Conservation (phyloP, 768 basidiomycete genomes). For the Russula sp. region DNA sequence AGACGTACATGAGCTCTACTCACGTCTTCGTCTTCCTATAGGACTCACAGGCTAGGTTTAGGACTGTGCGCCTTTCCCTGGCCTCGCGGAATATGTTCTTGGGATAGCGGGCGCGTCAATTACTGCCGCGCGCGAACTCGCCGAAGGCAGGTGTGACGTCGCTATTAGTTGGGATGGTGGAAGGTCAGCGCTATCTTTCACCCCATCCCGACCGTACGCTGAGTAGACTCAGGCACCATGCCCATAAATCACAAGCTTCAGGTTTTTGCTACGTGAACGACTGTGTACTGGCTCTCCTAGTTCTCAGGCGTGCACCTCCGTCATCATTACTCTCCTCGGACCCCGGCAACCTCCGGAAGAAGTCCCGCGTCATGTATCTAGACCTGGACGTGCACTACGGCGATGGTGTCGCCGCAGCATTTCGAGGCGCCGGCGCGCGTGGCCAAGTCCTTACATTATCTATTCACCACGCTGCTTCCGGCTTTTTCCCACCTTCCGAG, state of each 20-base stretch:
- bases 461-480: conserved; percentile 74
- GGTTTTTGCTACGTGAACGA: conserved; percentile 97
- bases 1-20: conserved; percentile 38
- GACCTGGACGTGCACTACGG: conserved; percentile 92
- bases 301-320: conserved; percentile 44
- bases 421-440: conserved; percentile 36
- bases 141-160: conserved; percentile 45
- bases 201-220: neutral
- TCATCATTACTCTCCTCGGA: conserved; percentile 1
- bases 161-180: conserved; percentile 93
- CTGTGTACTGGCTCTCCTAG: conserved; percentile 73
- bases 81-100: conserved; percentile 61
- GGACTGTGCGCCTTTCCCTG: conserved; percentile 80
- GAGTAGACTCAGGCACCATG: conserved; percentile 61
- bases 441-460: conserved; percentile 55
- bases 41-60: conserved; percentile 27
- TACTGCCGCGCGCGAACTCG: conserved; percentile 61
- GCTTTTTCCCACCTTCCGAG: conserved; percentile 73
- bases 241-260: conserved; percentile 66
- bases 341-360: conserved; percentile 25
- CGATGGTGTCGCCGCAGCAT: conserved; percentile 81
- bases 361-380: conserved; percentile 76
- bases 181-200: conserved; percentile 38
- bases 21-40: neutral
- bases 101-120: conserved; percentile 74